phyloP scores from a whole-genome alignment of 2,329 filamentous ascomycete genomes.

The Alternaria sp. region DNA sequence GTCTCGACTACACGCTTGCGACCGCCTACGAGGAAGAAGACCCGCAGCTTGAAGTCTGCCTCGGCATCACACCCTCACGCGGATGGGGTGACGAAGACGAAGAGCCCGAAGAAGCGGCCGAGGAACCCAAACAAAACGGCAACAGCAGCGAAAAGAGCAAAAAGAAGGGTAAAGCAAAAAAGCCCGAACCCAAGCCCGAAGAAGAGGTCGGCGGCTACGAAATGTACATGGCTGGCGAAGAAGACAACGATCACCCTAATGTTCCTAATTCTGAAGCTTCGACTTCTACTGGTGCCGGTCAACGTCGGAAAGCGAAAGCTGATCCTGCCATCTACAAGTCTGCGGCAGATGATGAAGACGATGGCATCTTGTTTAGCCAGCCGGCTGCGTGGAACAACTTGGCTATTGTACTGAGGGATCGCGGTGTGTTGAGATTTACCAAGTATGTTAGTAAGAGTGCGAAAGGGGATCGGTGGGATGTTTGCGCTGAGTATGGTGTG shows the following conservation, averaged over 20 bases:
- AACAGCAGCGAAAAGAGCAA: constrained; percentile 31
- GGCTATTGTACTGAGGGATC: constrained; percentile 87
- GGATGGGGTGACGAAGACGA: constrained; percentile 82
- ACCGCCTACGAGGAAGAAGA: constrained; percentile 78
- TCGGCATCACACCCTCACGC: constrained; percentile 82
- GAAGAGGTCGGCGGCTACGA: constrained; percentile 76
- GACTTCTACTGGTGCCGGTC: constrained; percentile 58
- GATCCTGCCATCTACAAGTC: constrained; percentile 84
- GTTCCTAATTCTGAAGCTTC: constrained; percentile 46
- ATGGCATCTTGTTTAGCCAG: constrained; percentile 74
- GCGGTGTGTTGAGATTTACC: constrained; percentile 87
- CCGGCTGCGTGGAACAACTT: constrained; percentile 86
- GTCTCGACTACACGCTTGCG: constrained; percentile 90
- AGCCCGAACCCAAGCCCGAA: constrained; percentile 50
- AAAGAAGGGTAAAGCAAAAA: constrained; percentile 41
- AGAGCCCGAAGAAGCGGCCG: constrained; percentile 59
- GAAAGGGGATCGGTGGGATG: constrained; percentile 90
- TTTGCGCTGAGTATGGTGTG: constrained; percentile 80
- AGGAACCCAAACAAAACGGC: constrained; percentile 55
- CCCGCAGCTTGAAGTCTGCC: constrained; percentile 83
- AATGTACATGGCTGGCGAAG: constrained; percentile 89
- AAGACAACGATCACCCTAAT: constrained; percentile 62
- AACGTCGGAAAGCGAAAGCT: constrained; percentile 55
- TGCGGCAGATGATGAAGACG: constrained; percentile 71
- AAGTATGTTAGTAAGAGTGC: constrained; percentile 91